phyloP scores from a whole-genome alignment of 2,329 filamentous ascomycete species.

The Passalora sequoiae region DNA sequence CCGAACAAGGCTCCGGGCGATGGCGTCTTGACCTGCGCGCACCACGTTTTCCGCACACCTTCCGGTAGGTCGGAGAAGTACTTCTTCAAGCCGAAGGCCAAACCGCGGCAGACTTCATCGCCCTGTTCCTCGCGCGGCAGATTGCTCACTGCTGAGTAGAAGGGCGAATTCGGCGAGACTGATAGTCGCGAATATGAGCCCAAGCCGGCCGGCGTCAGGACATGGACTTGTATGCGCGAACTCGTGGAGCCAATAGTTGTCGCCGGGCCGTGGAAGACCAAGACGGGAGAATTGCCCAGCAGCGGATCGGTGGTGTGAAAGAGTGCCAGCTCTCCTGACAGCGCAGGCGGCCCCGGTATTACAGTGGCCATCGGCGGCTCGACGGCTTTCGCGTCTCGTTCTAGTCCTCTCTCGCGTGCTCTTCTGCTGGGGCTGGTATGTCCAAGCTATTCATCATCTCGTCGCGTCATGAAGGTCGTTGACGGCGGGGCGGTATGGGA shows the following conservation, averaged over 20 bases:
- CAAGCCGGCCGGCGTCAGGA: constrained; percentile 84
- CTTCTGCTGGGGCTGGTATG: constrained; percentile 2
- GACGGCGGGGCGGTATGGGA: not conserved
- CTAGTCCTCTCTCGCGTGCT: constrained; percentile 9
- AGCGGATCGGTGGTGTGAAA: constrained; percentile 85
- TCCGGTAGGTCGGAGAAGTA: constrained; percentile 87
- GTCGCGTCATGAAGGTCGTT: constrained; percentile 10
- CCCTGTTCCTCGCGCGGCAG: constrained; percentile 92
- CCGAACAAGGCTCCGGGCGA: constrained; percentile 67
- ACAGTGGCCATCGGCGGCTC: constrained; percentile 67
- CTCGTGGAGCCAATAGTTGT: constrained; percentile 80
- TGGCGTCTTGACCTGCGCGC: constrained; percentile 47
- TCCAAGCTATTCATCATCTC: constrained; percentile 7
- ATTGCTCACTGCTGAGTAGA: constrained; percentile 84
- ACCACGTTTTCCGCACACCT: constrained; percentile 66
- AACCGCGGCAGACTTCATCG: constrained; percentile 82
- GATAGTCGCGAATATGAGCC: constrained; percentile 87
- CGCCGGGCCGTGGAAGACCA: constrained; percentile 80
- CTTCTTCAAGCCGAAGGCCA: constrained; percentile 89
- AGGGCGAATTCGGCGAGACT: constrained; percentile 83
- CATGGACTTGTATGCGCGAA: constrained; percentile 89
- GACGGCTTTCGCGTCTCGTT: not conserved
- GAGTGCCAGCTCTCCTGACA: constrained; percentile 77
- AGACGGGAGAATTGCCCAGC: constrained; percentile 71
- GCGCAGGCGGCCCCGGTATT: constrained; percentile 65